These are phyloP conservation scores for Colletotrichum costaricense DNA, from an alignment of 2,329 filamentous ascomycete genomes.

Conservation along the genomic window DNA sequence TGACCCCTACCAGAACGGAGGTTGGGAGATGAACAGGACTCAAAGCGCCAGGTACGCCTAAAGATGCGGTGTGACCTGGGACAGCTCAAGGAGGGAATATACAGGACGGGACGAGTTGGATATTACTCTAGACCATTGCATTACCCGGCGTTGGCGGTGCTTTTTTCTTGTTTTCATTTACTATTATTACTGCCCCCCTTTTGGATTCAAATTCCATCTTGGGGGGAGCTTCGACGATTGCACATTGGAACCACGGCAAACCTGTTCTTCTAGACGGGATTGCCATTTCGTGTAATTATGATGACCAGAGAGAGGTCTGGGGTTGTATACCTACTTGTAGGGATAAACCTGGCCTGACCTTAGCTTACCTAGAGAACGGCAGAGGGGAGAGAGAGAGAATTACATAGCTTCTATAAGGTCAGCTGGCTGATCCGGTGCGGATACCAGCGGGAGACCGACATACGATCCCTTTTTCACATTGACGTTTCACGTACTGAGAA, in stretches of 20 bases:
- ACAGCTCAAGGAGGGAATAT: not conserved
- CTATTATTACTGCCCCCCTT: not conserved
- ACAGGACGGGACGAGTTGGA: not conserved
- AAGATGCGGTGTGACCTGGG: not conserved
- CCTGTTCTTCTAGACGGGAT: too few species aligned
- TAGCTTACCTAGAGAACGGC: conserved; percentile 17
- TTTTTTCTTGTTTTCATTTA: conserved; percentile 20
- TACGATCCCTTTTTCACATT: not conserved
- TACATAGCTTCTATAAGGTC: conserved; percentile 31
- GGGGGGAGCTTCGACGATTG: not conserved
- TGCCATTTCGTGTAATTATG: conserved; percentile 21
- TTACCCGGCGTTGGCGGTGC: conserved; percentile 33
- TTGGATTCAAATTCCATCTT: not conserved
- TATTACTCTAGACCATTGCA: conserved; percentile 31
- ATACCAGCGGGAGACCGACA: conserved; percentile 19
- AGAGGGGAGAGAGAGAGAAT: not conserved
- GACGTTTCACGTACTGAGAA: not conserved
- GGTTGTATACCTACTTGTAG: too few species aligned
- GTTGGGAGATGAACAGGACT: conserved; percentile 30
- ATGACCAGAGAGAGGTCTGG: not conserved
- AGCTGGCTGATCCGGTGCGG: conserved; percentile 36
- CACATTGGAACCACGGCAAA: not conserved
- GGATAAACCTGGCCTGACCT: not conserved
- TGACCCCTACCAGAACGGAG: conserved; percentile 8
- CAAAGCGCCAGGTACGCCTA: conserved; percentile 41